Evolutionary conservation across 1,284 basidiomycete species (phyloP), one percentile per base, ranked within the genome.

Genomic region (Volvariella volvacea): DNA sequence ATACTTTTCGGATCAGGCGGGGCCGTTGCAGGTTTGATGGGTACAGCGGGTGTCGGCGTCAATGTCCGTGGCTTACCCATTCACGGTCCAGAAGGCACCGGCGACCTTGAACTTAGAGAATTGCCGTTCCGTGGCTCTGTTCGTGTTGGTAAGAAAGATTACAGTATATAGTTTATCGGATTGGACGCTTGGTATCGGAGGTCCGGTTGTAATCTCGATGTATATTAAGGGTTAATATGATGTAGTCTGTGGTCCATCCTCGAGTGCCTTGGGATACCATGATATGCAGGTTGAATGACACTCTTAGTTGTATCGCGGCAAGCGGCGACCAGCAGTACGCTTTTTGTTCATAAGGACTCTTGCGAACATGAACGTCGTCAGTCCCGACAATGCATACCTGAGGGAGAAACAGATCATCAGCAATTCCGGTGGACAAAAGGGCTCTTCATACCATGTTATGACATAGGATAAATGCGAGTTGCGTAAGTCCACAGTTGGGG

Each of bases 401-500:
- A 8, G n/a, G 28, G 32, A 17, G n/a, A 17, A 43, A 44, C 15
- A 41, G 39, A 22, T 34, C 12, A 28, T 6, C 12, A 6, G 38
- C 22, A 48, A 43, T 22, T 15, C 22, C 20, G 39, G 37, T 48
- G 15, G 43, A 43, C 20, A 31, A 20, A 17, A 30, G 22, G 40
- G 48, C n/a, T n/a, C n/a, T 21, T 53, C 72, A 40, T 55, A 93
- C 95, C 95, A 99, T 9, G 95, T 99, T 15, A 88, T 78, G 4
- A 95, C 91, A 62, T 99, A 99, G 4, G 92, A 94, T 7, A 92
- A 76, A 69, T 99, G 95, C 45, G 92, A 83, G 64, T 99, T 99
- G 34, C 96, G 76, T 41, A 99, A 67, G 58, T 98, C 92, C 36
- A 98, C 85, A 3, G 80, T 80, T 1, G 92, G 80, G 19, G 85